phyloP scores from a whole-genome alignment of 1,284 basidiomycete species.

The Leccinum griseonigrum region DNA sequence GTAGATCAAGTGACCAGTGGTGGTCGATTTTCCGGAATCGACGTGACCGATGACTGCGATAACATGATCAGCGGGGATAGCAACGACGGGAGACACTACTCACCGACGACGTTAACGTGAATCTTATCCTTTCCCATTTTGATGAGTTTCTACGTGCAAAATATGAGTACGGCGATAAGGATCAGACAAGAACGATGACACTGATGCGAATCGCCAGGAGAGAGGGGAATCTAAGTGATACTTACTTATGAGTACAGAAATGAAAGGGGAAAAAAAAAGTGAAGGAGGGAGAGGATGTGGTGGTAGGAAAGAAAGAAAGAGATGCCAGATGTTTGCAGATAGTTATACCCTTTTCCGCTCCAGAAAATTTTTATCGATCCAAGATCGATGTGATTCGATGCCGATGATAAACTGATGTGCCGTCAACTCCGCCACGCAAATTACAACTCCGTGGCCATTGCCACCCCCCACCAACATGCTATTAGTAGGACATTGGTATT shows the following conservation, averaged over 20 bases:
- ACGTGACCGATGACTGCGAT: slow-evolving; percentile 92
- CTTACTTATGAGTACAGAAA: slow-evolving; percentile 48
- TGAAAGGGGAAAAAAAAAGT: slow-evolving; percentile 31
- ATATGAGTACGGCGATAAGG: slow-evolving; percentile 28
- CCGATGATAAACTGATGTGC: slow-evolving; percentile 40
- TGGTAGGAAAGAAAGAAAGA: slow-evolving; percentile 46
- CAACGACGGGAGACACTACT: slow-evolving; percentile 34
- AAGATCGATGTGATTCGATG: slow-evolving; percentile 50
- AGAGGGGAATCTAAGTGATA: slow-evolving; percentile 13
- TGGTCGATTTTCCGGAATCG: slow-evolving; percentile 99
- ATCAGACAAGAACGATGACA: slow-evolving; percentile 23
- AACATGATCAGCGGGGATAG: slow-evolving; percentile 23
- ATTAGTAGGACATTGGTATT: neutral
- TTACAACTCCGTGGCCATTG: slow-evolving; percentile 19
- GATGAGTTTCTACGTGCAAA: slow-evolving; percentile 41
- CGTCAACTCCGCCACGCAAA: slow-evolving; percentile 29
- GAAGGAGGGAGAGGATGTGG: slow-evolving; percentile 46
- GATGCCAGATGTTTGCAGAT: slow-evolving; percentile 48
- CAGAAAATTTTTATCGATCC: slow-evolving; percentile 55
- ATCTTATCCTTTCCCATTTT: slow-evolving; percentile 90
- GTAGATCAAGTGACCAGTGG: slow-evolving; percentile 99
- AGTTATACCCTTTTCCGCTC: slow-evolving; percentile 47
- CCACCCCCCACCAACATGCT: neutral
- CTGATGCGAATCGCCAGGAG: slow-evolving; percentile 7
- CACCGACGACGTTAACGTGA: slow-evolving; percentile 92